phyloP scores from a whole-genome alignment of 176 grass and related monocot genomes.

The Triticum turgidum region DNA sequence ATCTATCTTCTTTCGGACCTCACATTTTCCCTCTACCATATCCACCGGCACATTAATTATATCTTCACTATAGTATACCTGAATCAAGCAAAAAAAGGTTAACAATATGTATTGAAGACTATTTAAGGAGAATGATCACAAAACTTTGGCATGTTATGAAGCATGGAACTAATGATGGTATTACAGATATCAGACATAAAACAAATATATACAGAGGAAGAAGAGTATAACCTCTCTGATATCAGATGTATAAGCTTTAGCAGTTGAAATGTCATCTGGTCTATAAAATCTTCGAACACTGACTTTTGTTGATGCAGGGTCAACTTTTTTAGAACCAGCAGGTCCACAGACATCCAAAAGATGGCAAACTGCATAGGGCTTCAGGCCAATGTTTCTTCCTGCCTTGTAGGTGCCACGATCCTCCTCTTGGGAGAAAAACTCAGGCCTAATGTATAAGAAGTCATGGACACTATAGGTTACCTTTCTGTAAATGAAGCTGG shows the following conservation, averaged over 20 bases:
- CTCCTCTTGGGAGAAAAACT: constrained; percentile 66
- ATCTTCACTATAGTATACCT: constrained; percentile 98
- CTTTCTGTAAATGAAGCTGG: constrained; percentile 64
- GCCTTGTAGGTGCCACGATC: constrained; percentile 71
- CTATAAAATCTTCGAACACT: constrained; percentile 94
- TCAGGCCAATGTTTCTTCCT: constrained; percentile 94
- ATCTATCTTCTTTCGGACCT: constrained; percentile 80
- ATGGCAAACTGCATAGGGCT: constrained; percentile 82
- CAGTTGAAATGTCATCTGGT: constrained; percentile 82
- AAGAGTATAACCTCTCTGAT: constrained; percentile 79
- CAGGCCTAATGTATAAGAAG: constrained; percentile 73
- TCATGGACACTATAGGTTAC: constrained; percentile 70
- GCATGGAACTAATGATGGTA: background rate
- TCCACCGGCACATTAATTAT: constrained; percentile 68
- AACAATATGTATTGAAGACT: constrained; percentile 21
- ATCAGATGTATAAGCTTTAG: constrained; percentile 89
- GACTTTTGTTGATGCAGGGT: constrained; percentile 57
- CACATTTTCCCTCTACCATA: constrained; percentile 90
- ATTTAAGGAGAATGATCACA: constrained; percentile 16
- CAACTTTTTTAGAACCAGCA: constrained; percentile 53
- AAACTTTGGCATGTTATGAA: constrained; percentile 5
- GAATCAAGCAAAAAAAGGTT: constrained; percentile 41
- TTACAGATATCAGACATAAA: constrained; percentile 16
- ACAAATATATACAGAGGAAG: constrained; percentile 5
- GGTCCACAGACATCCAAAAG: constrained; percentile 57